These are phyloP conservation scores for Theileria equi DNA, from an alignment of 169 alveolate species.

Conservation along the genomic window DNA sequence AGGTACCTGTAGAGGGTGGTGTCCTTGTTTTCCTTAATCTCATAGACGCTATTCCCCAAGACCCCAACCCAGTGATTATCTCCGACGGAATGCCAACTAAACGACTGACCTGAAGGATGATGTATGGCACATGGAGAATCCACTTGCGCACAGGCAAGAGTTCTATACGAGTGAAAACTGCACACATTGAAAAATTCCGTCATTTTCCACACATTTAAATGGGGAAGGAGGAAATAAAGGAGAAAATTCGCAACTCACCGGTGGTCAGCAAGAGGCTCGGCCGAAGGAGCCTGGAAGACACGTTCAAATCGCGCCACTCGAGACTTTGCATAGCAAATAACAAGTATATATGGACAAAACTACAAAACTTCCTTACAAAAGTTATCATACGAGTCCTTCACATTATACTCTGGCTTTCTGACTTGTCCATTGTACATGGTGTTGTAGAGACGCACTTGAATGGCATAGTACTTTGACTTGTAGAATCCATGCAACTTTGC, in stretches of 20 bases:
- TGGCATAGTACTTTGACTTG: constrained; percentile 79
- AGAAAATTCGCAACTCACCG: not conserved
- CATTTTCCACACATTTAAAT: too few species aligned
- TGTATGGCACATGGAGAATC: too few species aligned
- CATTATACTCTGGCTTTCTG: constrained; percentile 26
- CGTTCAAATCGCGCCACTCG: constrained; percentile 1
- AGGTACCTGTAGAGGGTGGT: constrained; percentile 45
- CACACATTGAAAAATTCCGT: too few species aligned
- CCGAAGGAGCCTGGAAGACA: not conserved
- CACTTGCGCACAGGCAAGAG: too few species aligned
- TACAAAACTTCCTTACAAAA: constrained; percentile 18
- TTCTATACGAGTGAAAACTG: too few species aligned
- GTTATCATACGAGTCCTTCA: constrained; percentile 16
- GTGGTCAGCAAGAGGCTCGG: constrained; percentile 14
- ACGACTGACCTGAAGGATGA: constrained; percentile 47
- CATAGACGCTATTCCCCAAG: constrained; percentile 25
- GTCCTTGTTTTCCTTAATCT: constrained; percentile 35
- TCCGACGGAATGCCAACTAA: constrained; percentile 43
- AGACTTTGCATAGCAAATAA: too few species aligned
- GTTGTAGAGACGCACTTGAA: constrained; percentile 75
- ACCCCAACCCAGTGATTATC: constrained; percentile 55
- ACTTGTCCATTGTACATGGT: constrained; percentile 46
- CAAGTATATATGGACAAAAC: too few species aligned
- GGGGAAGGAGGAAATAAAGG: too few species aligned
- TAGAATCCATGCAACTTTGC: constrained; percentile 82